Conservation (phyloP, 73 alveolate species). For the Paramecium primaurelia region DNA sequence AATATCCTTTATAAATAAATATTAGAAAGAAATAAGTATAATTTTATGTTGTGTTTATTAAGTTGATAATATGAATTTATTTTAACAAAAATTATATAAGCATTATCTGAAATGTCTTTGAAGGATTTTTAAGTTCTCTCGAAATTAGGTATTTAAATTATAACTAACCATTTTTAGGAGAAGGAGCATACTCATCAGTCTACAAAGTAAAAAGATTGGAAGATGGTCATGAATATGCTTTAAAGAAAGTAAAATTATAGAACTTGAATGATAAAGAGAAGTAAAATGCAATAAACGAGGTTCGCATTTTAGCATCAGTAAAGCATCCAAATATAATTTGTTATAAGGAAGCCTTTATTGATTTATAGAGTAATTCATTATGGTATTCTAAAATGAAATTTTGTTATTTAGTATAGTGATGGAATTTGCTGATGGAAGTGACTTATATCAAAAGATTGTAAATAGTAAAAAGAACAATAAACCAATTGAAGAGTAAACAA, state of each 20-base stretch:
- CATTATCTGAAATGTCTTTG: slow-evolving; percentile 49
- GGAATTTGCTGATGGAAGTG: slow-evolving; percentile 88
- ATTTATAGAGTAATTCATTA: slow-evolving; percentile 61
- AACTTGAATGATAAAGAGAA: slow-evolving; percentile 79
- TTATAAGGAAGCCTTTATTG: slow-evolving; percentile 80
- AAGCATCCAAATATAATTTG: slow-evolving; percentile 72
- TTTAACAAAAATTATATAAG: not conserved
- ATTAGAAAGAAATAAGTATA: not conserved
- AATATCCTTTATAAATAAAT: no score
- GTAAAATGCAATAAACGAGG: slow-evolving; percentile 84
- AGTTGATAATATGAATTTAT: not conserved
- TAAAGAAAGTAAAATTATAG: slow-evolving; percentile 71
- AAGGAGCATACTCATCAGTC: slow-evolving; percentile 83
- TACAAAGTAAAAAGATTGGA: slow-evolving; percentile 71
- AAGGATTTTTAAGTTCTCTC: slow-evolving; percentile 60
- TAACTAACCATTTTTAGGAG: slow-evolving; percentile 64
- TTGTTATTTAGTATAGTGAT: slow-evolving; percentile 70
- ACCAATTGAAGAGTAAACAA: slow-evolving; percentile 63
- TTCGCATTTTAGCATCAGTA: slow-evolving; percentile 79
- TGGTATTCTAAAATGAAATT: slow-evolving; percentile 55
- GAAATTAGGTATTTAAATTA: slow-evolving; percentile 57
- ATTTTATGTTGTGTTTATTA: not conserved
- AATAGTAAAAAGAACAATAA: slow-evolving; percentile 52
- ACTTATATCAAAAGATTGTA: slow-evolving; percentile 67
- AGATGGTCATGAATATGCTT: slow-evolving; percentile 71